Percentiles rank a stretch among this genome's conserved stretches.
Evolutionary conservation across 169 alveolate species (phyloP).

Genomic region (Cryptosporidium xiaoi): DNA sequence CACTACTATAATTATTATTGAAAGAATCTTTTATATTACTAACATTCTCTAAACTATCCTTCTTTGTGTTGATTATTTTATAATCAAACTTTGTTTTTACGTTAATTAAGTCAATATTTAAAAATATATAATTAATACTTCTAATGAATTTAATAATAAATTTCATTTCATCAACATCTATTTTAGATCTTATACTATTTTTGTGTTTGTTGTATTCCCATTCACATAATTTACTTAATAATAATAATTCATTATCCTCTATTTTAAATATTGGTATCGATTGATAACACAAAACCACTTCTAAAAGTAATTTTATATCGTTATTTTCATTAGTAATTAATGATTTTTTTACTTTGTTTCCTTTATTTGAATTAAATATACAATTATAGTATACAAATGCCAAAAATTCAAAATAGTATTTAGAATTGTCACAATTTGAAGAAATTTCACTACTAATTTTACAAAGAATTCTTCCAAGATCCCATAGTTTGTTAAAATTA

Average conservation of each 20-base stretch:
- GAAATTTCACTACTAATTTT: neutral
- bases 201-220: conserved; percentile 10
- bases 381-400: conserved; percentile 32
- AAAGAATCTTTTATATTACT: neutral
- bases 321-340: neutral
- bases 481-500: conserved; percentile 30
- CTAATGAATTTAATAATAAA: conserved; percentile 15
- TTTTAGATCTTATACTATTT: neutral
- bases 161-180: conserved; percentile 8
- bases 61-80: neutral
- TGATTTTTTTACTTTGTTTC: neutral
- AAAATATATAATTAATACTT: conserved; percentile 27
- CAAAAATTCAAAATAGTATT: conserved; percentile 29
- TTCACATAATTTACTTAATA: conserved; percentile 14
- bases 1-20: neutral
- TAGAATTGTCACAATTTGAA: neutral
- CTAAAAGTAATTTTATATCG: neutral
- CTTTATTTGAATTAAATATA: conserved; percentile 9
- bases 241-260: conserved; percentile 30
- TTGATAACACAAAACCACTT: conserved; percentile 19
- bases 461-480: conserved; percentile 8
- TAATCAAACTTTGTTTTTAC: neutral
- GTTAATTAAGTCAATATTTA: conserved; percentile 17
- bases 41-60: neutral
- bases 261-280: conserved; percentile 19